Base-by-base conservation (phyloP, 345 rosid genomes). In the Gynandropsis gynandra region DNA sequence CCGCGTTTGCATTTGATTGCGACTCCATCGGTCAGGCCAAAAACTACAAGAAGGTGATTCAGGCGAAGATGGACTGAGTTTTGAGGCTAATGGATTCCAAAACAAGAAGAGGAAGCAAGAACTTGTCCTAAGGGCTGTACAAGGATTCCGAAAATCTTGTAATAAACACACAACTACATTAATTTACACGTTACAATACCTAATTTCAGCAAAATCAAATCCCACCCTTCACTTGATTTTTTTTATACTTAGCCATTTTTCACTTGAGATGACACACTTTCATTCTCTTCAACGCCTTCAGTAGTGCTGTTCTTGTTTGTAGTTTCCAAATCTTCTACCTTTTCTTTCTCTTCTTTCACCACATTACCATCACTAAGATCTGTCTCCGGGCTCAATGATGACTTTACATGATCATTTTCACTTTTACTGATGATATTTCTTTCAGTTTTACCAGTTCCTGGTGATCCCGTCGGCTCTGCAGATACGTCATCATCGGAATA, bases 71-170 rank as follows among this genome's bases (percentile, higher is more conserved):
- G 52, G 87, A 81, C 35, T 83, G 77, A 83, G 79, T 70, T 62
- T 59, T 90, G 68, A 76, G 63, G 70, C 74, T 63, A 41, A 84
- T 90, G 98, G 78, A n/a, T n/a, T n/a, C n/a, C n/a, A n/a, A n/a
- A n/a, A n/a, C n/a, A n/a, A n/a, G n/a, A n/a, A n/a, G n/a, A n/a
- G 84, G 57, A 63, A 52, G 54, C 96, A 80, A 42, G 96, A 80
- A 27, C 80, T 83, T 69, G 11, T 24, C 29, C 29, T 24, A 24
- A 24, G 29, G 5, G 20, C 64, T 59, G 60, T 65, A 65, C 60
- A 47, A 47, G 14, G 33, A 52, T 52, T 44, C 34, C 16, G n/a
- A 39, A n/a, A 39, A 39, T 39, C 20, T 52, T 52, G 45, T 39
- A 39, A 39, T n/a, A n/a, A n/a, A n/a, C 42, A 1, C 4, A 39